Conservation (phyloP, 495 filamentous ascomycete genomes). For the Annulohypoxylon moriforme region DNA sequence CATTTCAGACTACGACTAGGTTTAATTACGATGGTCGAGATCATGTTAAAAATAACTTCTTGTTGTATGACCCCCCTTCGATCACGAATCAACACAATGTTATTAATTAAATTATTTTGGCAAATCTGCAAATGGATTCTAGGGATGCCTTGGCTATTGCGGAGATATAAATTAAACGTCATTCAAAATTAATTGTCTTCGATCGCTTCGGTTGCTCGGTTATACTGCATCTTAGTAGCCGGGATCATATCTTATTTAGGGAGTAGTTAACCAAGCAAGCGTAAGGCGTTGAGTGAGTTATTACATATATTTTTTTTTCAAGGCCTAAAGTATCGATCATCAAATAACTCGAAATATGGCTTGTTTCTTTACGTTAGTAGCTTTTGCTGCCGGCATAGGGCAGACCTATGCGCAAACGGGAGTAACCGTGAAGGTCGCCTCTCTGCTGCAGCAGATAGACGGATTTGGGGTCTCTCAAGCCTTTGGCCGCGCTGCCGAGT, state of each 20-base stretch:
- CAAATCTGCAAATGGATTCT: not conserved
- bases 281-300: no score
- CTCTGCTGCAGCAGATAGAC: slow-evolving; percentile 56
- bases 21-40: no score
- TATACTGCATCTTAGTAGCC: not conserved
- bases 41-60: no score
- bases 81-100: no score
- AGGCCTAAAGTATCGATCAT: not conserved
- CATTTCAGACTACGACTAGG: no score
- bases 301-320: no score
- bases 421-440: slow-evolving; percentile 51
- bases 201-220: not conserved
- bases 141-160: slow-evolving; percentile 1
- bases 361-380: slow-evolving; percentile 8
- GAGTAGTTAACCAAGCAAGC: no score
- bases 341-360: slow-evolving; percentile 2
- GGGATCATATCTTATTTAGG: no score
- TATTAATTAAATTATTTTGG: no score
- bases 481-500: slow-evolving; percentile 58
- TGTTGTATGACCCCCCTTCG: no score
- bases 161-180: not conserved
- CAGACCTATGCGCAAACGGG: slow-evolving; percentile 34
- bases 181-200: not conserved
- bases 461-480: slow-evolving; percentile 64
- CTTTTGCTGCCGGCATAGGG: slow-evolving; percentile 15